Percentiles rank a stretch among this genome's conserved stretches.
phyloP scores from a whole-genome alignment of 164 flowering plant species.

The Umbilicus rupestris region DNA sequence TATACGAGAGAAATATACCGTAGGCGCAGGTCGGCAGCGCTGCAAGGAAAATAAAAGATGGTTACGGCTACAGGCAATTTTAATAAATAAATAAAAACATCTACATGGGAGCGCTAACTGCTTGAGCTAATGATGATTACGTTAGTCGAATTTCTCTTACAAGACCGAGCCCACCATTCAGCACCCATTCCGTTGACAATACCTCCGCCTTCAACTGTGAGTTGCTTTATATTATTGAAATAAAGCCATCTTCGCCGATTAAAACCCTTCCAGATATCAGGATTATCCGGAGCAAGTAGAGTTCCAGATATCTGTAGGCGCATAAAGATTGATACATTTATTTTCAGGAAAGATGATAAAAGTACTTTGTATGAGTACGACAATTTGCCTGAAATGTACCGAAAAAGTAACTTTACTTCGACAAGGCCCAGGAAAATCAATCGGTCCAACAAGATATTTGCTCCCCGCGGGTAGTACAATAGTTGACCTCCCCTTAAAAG shows the following conservation, averaged over 20 bases:
- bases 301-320: constrained; percentile 54
- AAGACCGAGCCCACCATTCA: constrained; percentile 85
- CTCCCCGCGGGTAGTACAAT: constrained; percentile 46
- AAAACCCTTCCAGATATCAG: constrained; percentile 55
- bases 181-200: constrained; percentile 75
- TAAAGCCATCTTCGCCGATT: constrained; percentile 74
- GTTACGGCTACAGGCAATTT: neutral
- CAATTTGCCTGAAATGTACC: constrained; percentile 28
- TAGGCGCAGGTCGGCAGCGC: constrained; percentile 42
- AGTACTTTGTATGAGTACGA: neutral
- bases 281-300: constrained; percentile 66
- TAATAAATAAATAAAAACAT: neutral
- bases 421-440: constrained; percentile 71
- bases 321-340: constrained; percentile 1
- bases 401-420: constrained; percentile 45
- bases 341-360: neutral
- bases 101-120: neutral
- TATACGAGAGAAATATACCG: neutral
- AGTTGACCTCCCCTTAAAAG: constrained; percentile 22
- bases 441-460: constrained; percentile 42
- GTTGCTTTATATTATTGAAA: constrained; percentile 56
- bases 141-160: constrained; percentile 58
- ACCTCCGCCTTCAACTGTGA: constrained; percentile 67
- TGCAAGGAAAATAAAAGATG: constrained; percentile 26
- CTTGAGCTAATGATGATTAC: constrained; percentile 22